Conservation (phyloP, 345 rosid species). For the Boechera retrofracta region DNA sequence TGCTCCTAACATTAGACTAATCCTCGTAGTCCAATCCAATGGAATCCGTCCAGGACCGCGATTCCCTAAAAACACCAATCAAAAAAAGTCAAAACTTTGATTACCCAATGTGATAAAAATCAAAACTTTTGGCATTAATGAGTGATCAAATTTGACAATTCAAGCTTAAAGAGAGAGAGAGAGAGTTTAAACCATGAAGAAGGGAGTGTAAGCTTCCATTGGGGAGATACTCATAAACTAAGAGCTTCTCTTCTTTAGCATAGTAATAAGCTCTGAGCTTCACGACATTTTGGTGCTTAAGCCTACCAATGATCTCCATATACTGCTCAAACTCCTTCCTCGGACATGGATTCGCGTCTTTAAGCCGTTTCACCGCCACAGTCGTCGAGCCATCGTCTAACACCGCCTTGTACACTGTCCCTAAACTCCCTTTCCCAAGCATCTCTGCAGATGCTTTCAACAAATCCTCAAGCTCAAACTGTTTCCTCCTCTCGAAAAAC, state of each 20-base stretch:
- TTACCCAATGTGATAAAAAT: neutral
- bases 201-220: conserved; percentile 87
- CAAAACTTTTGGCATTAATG: neutral
- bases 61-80: conserved; percentile 51
- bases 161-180: neutral
- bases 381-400: conserved; percentile 71
- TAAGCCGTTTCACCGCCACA: conserved; percentile 92
- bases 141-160: neutral
- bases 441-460: conserved; percentile 93
- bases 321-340: conserved; percentile 92
- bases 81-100: neutral
- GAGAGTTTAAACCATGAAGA: conserved; percentile 69
- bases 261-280: conserved; percentile 86
- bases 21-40: conserved; percentile 96
- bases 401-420: conserved; percentile 91
- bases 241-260: conserved; percentile 92
- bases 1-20: conserved; percentile 84
- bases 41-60: conserved; percentile 93
- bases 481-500: conserved; percentile 76
- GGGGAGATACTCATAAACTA: conserved; percentile 88
- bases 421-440: conserved; percentile 94
- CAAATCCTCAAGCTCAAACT: conserved; percentile 86
- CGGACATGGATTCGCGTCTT: conserved; percentile 92
- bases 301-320: conserved; percentile 87
- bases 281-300: conserved; percentile 75